phyloP scores from a whole-genome alignment of 768 basidiomycete species.

The Auricularia sp. region DNA sequence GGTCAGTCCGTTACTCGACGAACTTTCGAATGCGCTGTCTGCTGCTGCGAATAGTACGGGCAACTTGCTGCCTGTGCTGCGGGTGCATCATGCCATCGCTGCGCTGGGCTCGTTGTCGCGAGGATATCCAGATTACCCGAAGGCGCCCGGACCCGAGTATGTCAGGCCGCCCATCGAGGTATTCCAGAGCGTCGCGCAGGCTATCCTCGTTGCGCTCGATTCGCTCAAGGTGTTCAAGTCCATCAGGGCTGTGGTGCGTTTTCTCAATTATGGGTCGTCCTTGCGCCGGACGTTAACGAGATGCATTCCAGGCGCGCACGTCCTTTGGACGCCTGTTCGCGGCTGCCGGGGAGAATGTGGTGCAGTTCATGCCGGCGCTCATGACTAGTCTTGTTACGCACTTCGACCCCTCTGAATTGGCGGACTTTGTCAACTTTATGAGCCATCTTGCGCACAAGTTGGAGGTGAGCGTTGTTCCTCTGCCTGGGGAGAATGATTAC shows the following conservation, averaged over 20 bases:
- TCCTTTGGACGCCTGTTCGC: constrained; percentile 90
- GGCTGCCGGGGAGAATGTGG: constrained; percentile 77
- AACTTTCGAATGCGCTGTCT: constrained; percentile 46
- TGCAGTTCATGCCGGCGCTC: constrained; percentile 77
- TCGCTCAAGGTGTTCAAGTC: constrained; percentile 80
- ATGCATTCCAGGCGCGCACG: constrained; percentile 60
- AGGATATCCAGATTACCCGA: constrained; percentile 89
- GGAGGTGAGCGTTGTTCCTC: constrained; percentile 42
- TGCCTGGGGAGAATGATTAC: not conserved
- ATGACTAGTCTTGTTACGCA: constrained; percentile 87
- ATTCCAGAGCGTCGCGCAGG: constrained; percentile 78
- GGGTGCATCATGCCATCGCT: constrained; percentile 88
- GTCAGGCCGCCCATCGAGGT: constrained; percentile 63
- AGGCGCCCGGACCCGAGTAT: constrained; percentile 53
- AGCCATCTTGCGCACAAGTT: constrained; percentile 84
- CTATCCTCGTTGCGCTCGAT: constrained; percentile 77
- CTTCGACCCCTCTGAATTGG: constrained; percentile 85
- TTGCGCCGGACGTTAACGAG: not conserved
- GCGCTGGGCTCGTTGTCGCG: constrained; percentile 91
- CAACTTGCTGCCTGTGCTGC: constrained; percentile 71
- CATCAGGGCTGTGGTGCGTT: constrained; percentile 82
- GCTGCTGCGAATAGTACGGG: constrained; percentile 45
- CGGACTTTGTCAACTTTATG: constrained; percentile 94
- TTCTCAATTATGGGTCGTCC: not conserved
- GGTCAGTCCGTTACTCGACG: constrained; percentile 72